Conservation (phyloP, 148 eudicot species). For the Chenopodium album region DNA sequence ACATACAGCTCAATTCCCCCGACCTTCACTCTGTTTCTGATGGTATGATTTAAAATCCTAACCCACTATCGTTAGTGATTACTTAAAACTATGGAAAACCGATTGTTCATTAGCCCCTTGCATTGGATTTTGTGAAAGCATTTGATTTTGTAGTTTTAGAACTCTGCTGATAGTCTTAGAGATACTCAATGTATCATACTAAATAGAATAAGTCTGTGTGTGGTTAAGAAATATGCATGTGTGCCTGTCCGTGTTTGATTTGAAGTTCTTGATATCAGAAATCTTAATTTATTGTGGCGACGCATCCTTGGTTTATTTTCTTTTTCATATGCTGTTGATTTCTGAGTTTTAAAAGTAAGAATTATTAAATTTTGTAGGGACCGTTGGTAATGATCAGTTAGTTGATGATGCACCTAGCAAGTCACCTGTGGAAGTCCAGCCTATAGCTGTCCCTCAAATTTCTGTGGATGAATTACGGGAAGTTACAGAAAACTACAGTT, state of each 20-base stretch:
- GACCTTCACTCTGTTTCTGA: too few relatives aligned
- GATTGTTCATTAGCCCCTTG: too few relatives aligned
- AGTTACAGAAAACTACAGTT: constrained; percentile 73
- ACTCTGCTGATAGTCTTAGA: too few relatives aligned
- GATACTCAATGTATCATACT: too few relatives aligned
- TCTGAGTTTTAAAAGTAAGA: background rate
- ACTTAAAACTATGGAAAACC: too few relatives aligned
- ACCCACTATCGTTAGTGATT: too few relatives aligned
- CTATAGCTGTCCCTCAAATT: constrained; percentile 61
- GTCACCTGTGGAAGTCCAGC: constrained; percentile 47
- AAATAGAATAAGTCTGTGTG: too few relatives aligned
- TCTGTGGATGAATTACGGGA: constrained; percentile 73
- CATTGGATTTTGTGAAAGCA: too few relatives aligned
- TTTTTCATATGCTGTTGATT: background rate
- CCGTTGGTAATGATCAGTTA: constrained; percentile 36
- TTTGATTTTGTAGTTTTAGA: too few relatives aligned
- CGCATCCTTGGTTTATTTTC: background rate
- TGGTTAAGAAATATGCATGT: too few relatives aligned
- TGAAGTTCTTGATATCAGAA: background rate
- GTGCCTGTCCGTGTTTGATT: background rate
- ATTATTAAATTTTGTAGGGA: constrained; percentile 21
- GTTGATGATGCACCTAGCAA: constrained; percentile 45
- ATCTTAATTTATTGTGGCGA: background rate
- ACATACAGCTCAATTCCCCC: too few relatives aligned
- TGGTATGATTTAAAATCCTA: too few relatives aligned